Evolutionary conservation across 2,329 filamentous ascomycete genomes (phyloP), one percentile per base, ranked within the genome.

Genomic region (Cladosporium colombiae): DNA sequence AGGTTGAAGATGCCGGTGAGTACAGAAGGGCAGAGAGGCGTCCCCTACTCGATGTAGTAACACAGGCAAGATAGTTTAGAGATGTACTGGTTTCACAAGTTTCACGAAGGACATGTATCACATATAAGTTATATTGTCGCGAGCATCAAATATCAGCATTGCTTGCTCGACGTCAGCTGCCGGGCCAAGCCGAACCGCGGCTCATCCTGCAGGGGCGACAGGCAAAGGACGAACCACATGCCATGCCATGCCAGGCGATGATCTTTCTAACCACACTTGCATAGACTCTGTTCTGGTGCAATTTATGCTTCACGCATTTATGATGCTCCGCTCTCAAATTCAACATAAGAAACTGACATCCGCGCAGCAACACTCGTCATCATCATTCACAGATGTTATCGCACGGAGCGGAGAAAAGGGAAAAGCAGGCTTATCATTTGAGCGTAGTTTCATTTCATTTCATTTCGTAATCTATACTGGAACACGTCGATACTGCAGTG

Each of bases 401-500:
- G 8, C 40, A 46, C n/a, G 5, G 13, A 13, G 13, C 23, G 10
- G 10, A 46, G 40, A 23, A 21, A 21, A n/a, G n/a, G 10, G 29
- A 14, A 53, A 10, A 29, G 11, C 13, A 21, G 5, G 25, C 27
- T 44, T 16, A 23, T 61, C 40, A 7, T 61, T 61, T 49, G 58
- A 61, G 58, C 58, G 58, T 61, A 61, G 40, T 50, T 61, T 61
- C 58, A 50, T 61, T 61, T 49, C 58, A 50, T 16, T 61, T 49
- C 40, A 33, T 16, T 61, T 49, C 40, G 21, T 60, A 8, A 60
- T 46, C 5, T 57, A 57, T 31, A 55, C 52, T 33, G 29, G 25
- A 31, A 55, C 27, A 33, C 11, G 27, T 46, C 40, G n/a, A 21
- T 18, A 46, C 7, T 21, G n/a, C n/a, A 46, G 40, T 46, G 40